A percentile compares a stretch with the other conserved stretches of the same genome.
These are phyloP conservation scores for Picea engelmannii DNA, from an alignment of 83 land plant species.

Conservation along the genomic window DNA sequence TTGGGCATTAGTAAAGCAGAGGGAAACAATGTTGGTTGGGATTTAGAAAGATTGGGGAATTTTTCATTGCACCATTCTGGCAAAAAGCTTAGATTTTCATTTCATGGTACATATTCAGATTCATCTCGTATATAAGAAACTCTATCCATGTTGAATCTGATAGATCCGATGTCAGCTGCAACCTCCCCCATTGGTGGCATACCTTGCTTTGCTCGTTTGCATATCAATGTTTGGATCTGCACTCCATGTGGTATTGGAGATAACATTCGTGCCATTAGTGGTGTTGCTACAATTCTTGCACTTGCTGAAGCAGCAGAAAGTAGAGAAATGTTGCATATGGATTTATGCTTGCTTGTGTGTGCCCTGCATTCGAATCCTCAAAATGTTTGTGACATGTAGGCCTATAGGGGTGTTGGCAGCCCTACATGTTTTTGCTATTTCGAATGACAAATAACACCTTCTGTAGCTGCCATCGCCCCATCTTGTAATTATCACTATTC, in stretches of 20 bases:
- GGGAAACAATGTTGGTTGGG: constrained; percentile 94
- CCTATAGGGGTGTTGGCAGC: constrained; percentile 16
- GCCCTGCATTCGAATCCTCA: constrained; percentile 85
- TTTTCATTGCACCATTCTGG: constrained; percentile 79
- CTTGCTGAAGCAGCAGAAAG: constrained; percentile 92
- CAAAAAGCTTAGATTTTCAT: constrained; percentile 92
- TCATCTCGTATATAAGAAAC: constrained; percentile 54
- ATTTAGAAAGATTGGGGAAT: constrained; percentile 70
- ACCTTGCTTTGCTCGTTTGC: constrained; percentile 89
- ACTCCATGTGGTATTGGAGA: constrained; percentile 86
- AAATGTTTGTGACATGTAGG: constrained; percentile 51
- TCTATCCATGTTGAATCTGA: constrained; percentile 77
- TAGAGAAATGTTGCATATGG: constrained; percentile 91
- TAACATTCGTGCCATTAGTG: constrained; percentile 77
- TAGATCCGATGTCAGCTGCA: constrained; percentile 92
- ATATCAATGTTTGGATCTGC: constrained; percentile 83
- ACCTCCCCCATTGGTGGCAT: constrained; percentile 98
- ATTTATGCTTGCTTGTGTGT: constrained; percentile 74
- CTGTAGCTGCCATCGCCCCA: no score
- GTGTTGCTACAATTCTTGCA: constrained; percentile 84
- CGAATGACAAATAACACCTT: no score
- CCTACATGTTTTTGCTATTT: no score
- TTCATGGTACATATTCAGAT: constrained; percentile 91
- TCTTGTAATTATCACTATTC: no score
- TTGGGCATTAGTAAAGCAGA: constrained; percentile 45